A percentile compares a stretch with the other conserved stretches of the same genome.
phyloP scores from a whole-genome alignment of 169 alveolate genomes.

The Cryptosporidium ubiquitum region DNA sequence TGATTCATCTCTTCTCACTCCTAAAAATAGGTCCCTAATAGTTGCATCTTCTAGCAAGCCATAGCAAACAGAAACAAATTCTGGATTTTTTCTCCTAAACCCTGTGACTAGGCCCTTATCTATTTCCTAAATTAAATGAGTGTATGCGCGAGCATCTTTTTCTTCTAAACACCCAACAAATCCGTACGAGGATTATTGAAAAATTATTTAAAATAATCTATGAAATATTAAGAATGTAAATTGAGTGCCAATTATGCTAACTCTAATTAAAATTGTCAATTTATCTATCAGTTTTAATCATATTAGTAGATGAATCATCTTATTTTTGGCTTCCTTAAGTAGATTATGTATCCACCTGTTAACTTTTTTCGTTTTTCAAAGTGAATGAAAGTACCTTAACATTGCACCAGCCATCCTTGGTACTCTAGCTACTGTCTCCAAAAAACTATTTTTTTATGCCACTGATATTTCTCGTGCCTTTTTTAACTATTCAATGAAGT shows the following conservation, averaged over 20 bases:
- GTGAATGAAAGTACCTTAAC: constrained; percentile 77
- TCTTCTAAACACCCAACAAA: constrained; percentile 84
- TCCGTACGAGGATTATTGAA: constrained; percentile 82
- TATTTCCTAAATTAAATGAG: constrained; percentile 75
- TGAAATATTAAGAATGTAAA: constrained; percentile 78
- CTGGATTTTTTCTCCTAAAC: constrained; percentile 74
- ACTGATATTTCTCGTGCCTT: constrained; percentile 71
- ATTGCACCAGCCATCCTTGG: constrained; percentile 83
- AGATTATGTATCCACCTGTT: constrained; percentile 82
- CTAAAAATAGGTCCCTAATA: constrained; percentile 78
- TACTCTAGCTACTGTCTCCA: constrained; percentile 81
- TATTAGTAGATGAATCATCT: constrained; percentile 80
- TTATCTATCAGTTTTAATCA: constrained; percentile 75
- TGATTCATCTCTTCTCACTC: constrained; percentile 83
- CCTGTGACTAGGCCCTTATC: constrained; percentile 68
- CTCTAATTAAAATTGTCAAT: constrained; percentile 75
- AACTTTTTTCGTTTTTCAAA: constrained; percentile 80
- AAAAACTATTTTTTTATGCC: constrained; percentile 78
- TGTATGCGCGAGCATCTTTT: constrained; percentile 83
- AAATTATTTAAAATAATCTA: constrained; percentile 76
- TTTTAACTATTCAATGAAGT: constrained; percentile 76
- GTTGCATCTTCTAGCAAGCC: constrained; percentile 78
- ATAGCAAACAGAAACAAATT: constrained; percentile 78
- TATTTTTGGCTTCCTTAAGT: constrained; percentile 84
- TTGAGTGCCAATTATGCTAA: constrained; percentile 78